Evolutionary conservation across 202 grass and related monocot species (phyloP).

Genomic region (Panicum virgatum): DNA sequence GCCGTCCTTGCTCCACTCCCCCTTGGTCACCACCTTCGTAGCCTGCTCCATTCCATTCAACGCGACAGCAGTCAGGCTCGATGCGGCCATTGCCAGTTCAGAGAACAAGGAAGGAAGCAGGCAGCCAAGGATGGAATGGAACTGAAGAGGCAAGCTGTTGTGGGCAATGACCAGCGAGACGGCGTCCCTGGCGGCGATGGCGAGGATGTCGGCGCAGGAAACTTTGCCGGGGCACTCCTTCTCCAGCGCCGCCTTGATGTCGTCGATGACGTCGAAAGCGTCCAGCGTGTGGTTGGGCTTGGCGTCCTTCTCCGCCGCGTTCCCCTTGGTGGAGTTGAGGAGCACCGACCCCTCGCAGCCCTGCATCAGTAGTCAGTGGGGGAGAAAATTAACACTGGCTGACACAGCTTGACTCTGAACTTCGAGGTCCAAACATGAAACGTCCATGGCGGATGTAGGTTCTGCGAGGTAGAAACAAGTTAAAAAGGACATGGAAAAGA

Average conservation of each 20-base stretch:
- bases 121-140: neutral
- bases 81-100: neutral
- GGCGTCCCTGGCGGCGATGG: slow-evolving; percentile 63
- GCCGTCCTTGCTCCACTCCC: slow-evolving; percentile 49
- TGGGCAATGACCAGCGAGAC: slow-evolving; percentile 35
- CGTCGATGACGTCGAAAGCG: slow-evolving; percentile 63
- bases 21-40: slow-evolving; percentile 43
- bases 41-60: slow-evolving; percentile 33
- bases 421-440: neutral
- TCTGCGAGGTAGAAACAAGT: neutral
- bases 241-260: slow-evolving; percentile 42
- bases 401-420: neutral
- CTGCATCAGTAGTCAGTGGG: slow-evolving; percentile 9
- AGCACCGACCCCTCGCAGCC: slow-evolving; percentile 86
- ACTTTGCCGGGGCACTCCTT: slow-evolving; percentile 64
- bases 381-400: neutral
- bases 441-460: neutral
- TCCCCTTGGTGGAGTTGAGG: slow-evolving; percentile 67
- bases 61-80: neutral
- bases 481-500: neutral
- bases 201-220: slow-evolving; percentile 79
- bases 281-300: slow-evolving; percentile 71
- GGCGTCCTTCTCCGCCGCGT: slow-evolving; percentile 75
- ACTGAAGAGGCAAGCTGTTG: neutral
- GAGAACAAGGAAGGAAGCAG: neutral